phyloP scores from a whole-genome alignment of 306 rosid genomes.

The Prinsepia uniflora region DNA sequence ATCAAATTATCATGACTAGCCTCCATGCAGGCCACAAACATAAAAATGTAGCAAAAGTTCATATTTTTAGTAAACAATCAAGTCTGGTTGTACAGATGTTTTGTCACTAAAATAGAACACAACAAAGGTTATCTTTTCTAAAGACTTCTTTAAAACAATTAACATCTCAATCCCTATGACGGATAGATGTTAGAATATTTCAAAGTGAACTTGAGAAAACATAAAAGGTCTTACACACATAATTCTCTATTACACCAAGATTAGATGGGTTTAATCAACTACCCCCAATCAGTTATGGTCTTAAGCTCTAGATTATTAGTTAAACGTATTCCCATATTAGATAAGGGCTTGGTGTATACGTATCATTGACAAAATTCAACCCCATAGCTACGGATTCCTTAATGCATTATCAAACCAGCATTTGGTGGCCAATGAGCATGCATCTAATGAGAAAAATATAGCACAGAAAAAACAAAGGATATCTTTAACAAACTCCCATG shows the following conservation, averaged over 20 bases:
- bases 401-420: not conserved
- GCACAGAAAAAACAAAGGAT: constrained; percentile 45
- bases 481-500: constrained; percentile 79
- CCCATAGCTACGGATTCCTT: not conserved
- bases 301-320: too few relatives aligned
- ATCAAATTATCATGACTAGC: not conserved
- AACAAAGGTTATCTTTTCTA: not conserved
- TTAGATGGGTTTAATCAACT: not conserved
- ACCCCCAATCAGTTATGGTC: not conserved
- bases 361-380: not conserved
- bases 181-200: not conserved
- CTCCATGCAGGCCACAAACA: not conserved
- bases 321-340: too few relatives aligned
- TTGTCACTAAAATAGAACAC: not conserved
- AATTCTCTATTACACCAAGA: not conserved
- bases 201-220: not conserved
- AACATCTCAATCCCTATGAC: not conserved
- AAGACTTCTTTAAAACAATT: not conserved
- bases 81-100: not conserved
- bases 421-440: not conserved
- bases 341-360: too few relatives aligned
- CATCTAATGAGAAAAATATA: not conserved
- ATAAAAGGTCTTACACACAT: not conserved
- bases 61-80: not conserved
- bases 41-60: not conserved